These are phyloP conservation scores for Umbellularia californica DNA, from an alignment of 164 flowering plant species.

Conservation along the genomic window DNA sequence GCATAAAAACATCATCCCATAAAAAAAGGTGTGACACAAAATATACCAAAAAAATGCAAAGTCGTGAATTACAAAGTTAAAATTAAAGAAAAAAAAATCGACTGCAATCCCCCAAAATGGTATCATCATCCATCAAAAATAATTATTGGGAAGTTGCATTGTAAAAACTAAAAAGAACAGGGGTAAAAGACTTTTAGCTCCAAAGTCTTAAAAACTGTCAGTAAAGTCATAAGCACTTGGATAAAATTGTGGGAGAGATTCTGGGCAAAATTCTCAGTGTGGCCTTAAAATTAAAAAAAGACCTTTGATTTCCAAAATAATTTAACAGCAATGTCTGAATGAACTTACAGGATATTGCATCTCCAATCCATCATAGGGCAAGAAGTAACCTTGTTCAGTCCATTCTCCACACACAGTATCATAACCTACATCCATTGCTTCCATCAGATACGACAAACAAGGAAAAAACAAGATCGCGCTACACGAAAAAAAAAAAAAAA, in stretches of 20 bases:
- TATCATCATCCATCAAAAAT: no score
- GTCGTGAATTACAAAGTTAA: no score
- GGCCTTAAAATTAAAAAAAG: neutral
- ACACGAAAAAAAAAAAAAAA: no score
- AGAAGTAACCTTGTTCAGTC: constrained; percentile 40
- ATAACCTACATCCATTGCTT: constrained; percentile 30
- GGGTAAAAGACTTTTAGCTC: no score
- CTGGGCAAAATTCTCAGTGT: neutral
- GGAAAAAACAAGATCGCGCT: neutral
- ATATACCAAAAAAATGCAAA: no score
- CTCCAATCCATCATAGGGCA: constrained; percentile 34
- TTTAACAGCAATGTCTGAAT: neutral
- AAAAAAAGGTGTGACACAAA: no score
- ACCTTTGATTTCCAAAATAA: neutral
- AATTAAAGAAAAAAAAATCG: no score
- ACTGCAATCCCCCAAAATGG: no score
- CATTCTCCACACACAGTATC: constrained; percentile 32
- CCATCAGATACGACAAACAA: neutral
- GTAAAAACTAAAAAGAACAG: no score
- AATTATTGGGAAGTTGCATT: no score
- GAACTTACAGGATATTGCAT: constrained; percentile 47
- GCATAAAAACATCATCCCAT: neutral
- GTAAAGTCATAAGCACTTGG: no score
- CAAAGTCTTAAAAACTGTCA: no score
- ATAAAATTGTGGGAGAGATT: neutral